Evolutionary conservation across 805 yeast species (phyloP).

Genomic region (Lipomyces starkeyi): DNA sequence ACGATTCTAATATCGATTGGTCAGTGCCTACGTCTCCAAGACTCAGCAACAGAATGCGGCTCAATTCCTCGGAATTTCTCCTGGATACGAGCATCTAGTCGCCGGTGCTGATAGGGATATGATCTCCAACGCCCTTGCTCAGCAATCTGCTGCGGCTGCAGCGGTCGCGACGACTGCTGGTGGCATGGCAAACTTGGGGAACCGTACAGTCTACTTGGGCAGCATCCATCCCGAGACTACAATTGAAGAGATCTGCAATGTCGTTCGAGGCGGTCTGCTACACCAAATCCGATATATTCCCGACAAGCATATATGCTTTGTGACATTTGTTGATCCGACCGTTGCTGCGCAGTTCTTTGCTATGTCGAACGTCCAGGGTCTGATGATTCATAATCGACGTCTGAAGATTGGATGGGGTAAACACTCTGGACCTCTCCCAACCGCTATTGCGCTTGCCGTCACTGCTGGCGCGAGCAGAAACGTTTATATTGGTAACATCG

Average conservation of each 20-base stretch:
- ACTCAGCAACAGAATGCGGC: slow-evolving; percentile 98
- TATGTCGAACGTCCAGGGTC: slow-evolving; percentile 87
- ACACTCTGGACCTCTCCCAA: slow-evolving; percentile 89
- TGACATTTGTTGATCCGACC: slow-evolving; percentile 93
- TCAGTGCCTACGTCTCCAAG: slow-evolving; percentile 82
- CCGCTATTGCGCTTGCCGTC: slow-evolving; percentile 85
- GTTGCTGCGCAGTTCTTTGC: slow-evolving; percentile 98
- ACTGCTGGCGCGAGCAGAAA: slow-evolving; percentile 94
- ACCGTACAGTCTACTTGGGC: slow-evolving; percentile 91
- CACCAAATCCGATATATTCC: slow-evolving; percentile 80
- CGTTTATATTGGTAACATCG: slow-evolving; percentile 81
- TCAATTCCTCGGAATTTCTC: slow-evolving; percentile 87
- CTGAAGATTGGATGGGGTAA: slow-evolving; percentile 98
- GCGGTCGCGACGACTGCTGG: slow-evolving; percentile 95
- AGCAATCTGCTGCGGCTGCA: slow-evolving; percentile 97
- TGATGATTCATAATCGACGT: slow-evolving; percentile 81
- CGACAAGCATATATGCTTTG: slow-evolving; percentile 90
- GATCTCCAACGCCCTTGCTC: slow-evolving; percentile 61
- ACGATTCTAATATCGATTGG: slow-evolving; percentile 47
- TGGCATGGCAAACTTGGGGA: slow-evolving; percentile 89
- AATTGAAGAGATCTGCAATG: slow-evolving; percentile 93
- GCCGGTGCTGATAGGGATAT: slow-evolving; percentile 67
- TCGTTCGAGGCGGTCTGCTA: slow-evolving; percentile 90
- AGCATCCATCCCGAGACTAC: slow-evolving; percentile 86
- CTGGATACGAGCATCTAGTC: slow-evolving; percentile 81